phyloP scores from a whole-genome alignment of 2,329 filamentous ascomycete species.

The Sordariomycetes sp. region DNA sequence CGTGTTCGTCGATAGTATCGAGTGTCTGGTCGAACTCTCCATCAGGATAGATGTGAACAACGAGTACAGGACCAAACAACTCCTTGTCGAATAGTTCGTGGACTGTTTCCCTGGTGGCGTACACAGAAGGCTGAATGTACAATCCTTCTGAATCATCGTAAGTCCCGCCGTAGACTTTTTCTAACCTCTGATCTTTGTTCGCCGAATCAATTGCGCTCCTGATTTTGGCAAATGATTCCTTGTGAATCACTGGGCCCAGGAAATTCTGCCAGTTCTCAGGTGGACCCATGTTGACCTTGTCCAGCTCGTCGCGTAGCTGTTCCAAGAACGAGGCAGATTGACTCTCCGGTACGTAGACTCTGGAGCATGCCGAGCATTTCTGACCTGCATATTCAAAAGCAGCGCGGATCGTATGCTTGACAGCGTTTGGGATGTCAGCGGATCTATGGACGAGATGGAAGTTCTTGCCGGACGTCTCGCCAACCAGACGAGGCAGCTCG shows the following conservation, averaged over 20 bases:
- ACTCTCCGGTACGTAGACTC: neutral
- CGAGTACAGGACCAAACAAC: neutral
- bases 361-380: neutral
- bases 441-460: slow-evolving; percentile 10
- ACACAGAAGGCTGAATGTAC: neutral
- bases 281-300: neutral
- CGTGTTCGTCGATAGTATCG: neutral
- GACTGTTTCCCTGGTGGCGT: neutral
- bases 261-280: neutral
- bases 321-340: neutral
- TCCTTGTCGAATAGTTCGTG: neutral
- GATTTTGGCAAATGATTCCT: neutral
- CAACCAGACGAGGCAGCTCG: slow-evolving; percentile 35
- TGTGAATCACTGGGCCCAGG: neutral
- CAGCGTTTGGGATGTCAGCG: neutral
- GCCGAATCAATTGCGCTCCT: neutral
- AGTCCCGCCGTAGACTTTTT: neutral
- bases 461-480: slow-evolving; percentile 45
- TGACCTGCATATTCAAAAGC: slow-evolving; percentile 1
- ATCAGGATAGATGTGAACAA: neutral
- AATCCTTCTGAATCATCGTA: neutral
- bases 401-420: neutral
- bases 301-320: neutral
- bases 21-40: slow-evolving; percentile 6
- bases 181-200: neutral